These are phyloP conservation scores for Polytrichum commune DNA, from an alignment of 225 moss, liverwort and hornwort species.

Conservation along the genomic window DNA sequence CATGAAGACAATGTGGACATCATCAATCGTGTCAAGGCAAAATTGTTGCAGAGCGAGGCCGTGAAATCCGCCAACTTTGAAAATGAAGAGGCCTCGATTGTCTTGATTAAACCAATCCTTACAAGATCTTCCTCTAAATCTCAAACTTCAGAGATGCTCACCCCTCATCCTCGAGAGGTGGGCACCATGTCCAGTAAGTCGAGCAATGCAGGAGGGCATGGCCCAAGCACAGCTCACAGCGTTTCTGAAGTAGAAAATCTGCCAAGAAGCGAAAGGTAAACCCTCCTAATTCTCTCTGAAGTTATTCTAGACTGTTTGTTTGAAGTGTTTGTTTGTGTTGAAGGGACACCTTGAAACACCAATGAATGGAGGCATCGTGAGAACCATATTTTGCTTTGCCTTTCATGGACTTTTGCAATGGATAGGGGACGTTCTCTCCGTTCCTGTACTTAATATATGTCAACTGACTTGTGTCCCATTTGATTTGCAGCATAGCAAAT, in stretches of 20 bases:
- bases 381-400: not conserved
- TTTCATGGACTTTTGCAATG: not conserved
- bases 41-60: not conserved
- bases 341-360: too few relatives aligned
- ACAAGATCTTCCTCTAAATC: conserved; percentile 29
- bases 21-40: conserved; percentile 2
- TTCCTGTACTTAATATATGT: too few relatives aligned
- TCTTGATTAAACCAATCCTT: conserved; percentile 29
- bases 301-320: too few relatives aligned
- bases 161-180: conserved; percentile 13
- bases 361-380: too few relatives aligned
- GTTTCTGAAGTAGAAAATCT: conserved; percentile 20
- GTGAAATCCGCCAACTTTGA: not conserved
- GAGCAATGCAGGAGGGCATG: conserved; percentile 13
- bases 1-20: conserved; percentile 8
- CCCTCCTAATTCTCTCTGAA: not conserved
- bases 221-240: conserved; percentile 3
- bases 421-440: not conserved
- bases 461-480: not conserved
- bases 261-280: conserved; percentile 29
- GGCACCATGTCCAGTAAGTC: not conserved
- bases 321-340: too few relatives aligned
- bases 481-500: conserved; percentile 21
- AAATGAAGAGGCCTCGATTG: conserved; percentile 16
- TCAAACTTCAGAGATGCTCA: conserved; percentile 5